Evolutionary conservation across 805 yeast genomes (phyloP), one percentile per base, ranked within the genome.

Genomic region (Alloascoidea hylecoeti): DNA sequence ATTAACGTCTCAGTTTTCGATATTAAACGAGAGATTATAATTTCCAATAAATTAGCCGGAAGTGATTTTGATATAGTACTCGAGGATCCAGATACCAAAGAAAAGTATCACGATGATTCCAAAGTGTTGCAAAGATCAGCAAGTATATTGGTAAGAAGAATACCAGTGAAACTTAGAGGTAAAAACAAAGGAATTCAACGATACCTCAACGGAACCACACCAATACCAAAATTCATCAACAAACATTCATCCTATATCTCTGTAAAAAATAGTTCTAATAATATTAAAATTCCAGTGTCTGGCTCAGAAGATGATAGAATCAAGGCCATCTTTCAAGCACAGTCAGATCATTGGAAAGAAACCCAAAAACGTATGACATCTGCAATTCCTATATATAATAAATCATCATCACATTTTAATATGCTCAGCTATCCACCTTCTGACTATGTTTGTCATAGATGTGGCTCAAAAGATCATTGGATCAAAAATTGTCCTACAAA

Each of bases 391-490:
- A 75, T 88, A 2, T 77, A 72, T 51, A 65, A 64, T 42, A n/a
- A n/a, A n/a, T n/a, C n/a, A n/a, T n/a, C n/a, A n/a, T n/a, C n/a
- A n/a, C n/a, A n/a, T n/a, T n/a, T n/a, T n/a, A n/a, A n/a, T n/a
- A 88, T 79, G 45, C 68, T 72, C 4, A n/a, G n/a, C n/a, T n/a
- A 72, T 4, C 96, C 96, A 5, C 98, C 98, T 1, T 89, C 95
- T 4, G 95, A 95, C 1, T 92, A 92, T 50, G 80, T 88, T 53
- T 92, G 99, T 56, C 89, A 92, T 55, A 68, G 96, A 52, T 92
- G 99, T 63, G 97, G 97, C 36, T 84, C 82, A 18, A 83, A 84
- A 56, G 92, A 85, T 40, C 99, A 92, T 56, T 88, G 94, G 86
- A 89, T 92, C 42, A 82, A 81, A 52, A 84, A 85, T 49, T 92